Conservation (phyloP, 305 asterid genomes). For the Fraxinus latifolia region DNA sequence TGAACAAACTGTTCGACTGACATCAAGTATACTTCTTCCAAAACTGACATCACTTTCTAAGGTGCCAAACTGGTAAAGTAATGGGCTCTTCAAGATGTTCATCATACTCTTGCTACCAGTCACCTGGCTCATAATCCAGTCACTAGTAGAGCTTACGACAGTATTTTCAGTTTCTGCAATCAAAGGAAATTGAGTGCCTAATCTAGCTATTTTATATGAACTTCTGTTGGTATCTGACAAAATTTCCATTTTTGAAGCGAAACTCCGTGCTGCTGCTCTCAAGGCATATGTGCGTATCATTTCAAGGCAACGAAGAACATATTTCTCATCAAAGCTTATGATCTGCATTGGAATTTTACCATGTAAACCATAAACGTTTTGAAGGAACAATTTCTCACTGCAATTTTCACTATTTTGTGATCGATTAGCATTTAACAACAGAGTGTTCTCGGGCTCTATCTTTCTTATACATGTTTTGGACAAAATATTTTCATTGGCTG, state of each 20-base stretch:
- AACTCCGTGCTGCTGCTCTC: constrained; percentile 41
- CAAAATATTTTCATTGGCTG: constrained; percentile 32
- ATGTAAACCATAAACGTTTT: constrained; percentile 31
- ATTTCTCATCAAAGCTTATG: constrained; percentile 61
- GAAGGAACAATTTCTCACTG: constrained; percentile 38
- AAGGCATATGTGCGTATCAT: constrained; percentile 48
- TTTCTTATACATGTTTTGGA: constrained; percentile 26
- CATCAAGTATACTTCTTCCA: constrained; percentile 22
- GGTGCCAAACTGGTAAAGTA: constrained; percentile 30
- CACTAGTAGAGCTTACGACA: constrained; percentile 22
- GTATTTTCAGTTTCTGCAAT: constrained; percentile 19
- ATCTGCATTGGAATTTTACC: constrained; percentile 57
- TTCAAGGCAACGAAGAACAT: constrained; percentile 61
- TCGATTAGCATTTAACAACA: constrained; percentile 32
- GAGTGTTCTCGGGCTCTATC: constrained; percentile 28
- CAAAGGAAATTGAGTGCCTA: constrained; percentile 25
- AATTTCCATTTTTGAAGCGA: constrained; percentile 25
- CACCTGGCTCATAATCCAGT: constrained; percentile 37
- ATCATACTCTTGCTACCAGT: constrained; percentile 45
- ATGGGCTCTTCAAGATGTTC: constrained; percentile 45
- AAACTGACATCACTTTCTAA: constrained; percentile 18
- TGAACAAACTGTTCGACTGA: constrained; percentile 20
- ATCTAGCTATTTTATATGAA: constrained; percentile 16
- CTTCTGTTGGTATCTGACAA: constrained; percentile 17
- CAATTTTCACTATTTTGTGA: constrained; percentile 32